Evolutionary conservation across 106 monocot genomes (phyloP).

Genomic region (Platanthera zijinensis): DNA sequence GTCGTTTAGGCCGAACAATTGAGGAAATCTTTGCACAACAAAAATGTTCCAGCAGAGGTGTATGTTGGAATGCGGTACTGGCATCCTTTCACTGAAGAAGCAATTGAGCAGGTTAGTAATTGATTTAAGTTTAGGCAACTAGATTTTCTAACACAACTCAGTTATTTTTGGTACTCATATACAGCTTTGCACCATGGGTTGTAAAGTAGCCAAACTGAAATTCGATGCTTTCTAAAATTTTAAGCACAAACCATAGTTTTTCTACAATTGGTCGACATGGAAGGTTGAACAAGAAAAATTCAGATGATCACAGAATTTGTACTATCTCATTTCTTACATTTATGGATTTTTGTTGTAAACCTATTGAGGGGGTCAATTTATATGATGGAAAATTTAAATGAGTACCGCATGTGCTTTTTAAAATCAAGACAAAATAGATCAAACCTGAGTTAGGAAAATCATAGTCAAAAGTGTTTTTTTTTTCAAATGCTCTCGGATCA

Average conservation of each 20-base stretch:
- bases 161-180: neutral
- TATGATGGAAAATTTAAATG: too few relatives aligned
- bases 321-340: neutral
- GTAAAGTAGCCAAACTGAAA: neutral
- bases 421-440: too few relatives aligned
- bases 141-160: neutral
- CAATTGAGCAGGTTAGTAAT: slow-evolving; percentile 70
- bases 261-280: neutral
- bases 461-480: too few relatives aligned
- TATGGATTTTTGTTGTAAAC: too few relatives aligned
- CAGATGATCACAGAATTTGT: neutral
- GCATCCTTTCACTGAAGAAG: slow-evolving; percentile 99
- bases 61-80: slow-evolving; percentile 99
- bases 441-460: too few relatives aligned
- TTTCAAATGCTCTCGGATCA: too few relatives aligned
- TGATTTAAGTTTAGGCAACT: slow-evolving; percentile 2
- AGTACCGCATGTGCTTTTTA: too few relatives aligned
- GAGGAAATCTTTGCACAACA: slow-evolving; percentile 55
- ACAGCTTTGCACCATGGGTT: neutral
- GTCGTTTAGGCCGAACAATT: slow-evolving; percentile 74
- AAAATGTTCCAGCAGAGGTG: slow-evolving; percentile 83
- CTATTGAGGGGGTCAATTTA: too few relatives aligned
- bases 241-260: neutral
- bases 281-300: neutral
- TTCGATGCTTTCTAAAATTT: neutral